Percentiles rank a stretch among this genome's conserved stretches.
Evolutionary conservation across 345 rosid species (phyloP).

Genomic region (Eucalyptus tenuipes): DNA sequence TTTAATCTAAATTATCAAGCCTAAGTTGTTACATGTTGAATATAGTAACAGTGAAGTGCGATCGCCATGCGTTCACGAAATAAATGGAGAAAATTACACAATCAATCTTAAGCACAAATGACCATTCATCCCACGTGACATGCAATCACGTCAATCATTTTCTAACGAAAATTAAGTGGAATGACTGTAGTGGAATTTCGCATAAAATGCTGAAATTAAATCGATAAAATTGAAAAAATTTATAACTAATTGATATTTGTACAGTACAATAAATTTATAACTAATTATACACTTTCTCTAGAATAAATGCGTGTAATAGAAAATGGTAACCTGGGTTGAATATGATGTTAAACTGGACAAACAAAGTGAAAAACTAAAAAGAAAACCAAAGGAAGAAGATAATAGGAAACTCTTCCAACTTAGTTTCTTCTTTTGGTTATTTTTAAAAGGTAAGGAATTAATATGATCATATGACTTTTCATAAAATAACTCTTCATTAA

Average conservation of each 20-base stretch:
- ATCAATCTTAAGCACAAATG: neutral
- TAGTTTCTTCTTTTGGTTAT: neutral
- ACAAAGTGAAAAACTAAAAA: neutral
- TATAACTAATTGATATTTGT: rapidly evolving
- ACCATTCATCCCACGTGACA: rapidly evolving
- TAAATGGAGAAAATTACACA: neutral
- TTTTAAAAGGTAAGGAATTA: neutral
- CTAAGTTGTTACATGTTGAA: rapidly evolving
- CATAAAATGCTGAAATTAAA: rapidly evolving
- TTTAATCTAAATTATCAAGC: neutral
- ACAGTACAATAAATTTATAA: no score
- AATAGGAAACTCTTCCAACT: neutral
- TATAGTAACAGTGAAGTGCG: rapidly evolving
- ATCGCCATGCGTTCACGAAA: rapidly evolving
- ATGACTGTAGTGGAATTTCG: neutral
- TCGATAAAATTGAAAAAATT: rapidly evolving
- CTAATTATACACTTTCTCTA: neutral
- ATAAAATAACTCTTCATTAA: neutral
- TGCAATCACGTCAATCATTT: rapidly evolving
- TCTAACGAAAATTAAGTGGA: rapidly evolving
- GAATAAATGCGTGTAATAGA: neutral
- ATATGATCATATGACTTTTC: neutral
- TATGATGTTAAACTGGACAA: neutral
- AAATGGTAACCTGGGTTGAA: neutral
- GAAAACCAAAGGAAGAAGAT: neutral